Percentiles rank a stretch among this genome's conserved stretches.
phyloP scores from a whole-genome alignment of 352 stramenopile genomes.

The Globisporangium alternatum region DNA sequence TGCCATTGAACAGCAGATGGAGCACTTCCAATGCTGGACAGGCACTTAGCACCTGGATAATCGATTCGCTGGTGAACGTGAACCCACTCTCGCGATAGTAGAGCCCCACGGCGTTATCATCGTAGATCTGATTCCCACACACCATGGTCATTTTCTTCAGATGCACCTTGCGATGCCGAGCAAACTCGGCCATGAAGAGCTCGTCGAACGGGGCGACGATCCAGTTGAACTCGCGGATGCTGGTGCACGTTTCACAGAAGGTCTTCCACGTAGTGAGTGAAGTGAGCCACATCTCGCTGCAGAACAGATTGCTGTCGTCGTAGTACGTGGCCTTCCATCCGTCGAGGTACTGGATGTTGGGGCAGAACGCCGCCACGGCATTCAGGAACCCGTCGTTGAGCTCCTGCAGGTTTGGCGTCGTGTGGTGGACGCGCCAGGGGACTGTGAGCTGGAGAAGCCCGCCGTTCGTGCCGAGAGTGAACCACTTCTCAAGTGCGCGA shows the following conservation, averaged over 20 bases:
- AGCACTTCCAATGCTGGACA: constrained; percentile 19
- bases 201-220: constrained; percentile 11
- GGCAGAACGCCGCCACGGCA: constrained; percentile 18
- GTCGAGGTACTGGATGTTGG: constrained; percentile 23
- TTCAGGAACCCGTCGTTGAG: constrained; percentile 17
- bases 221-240: constrained; percentile 18
- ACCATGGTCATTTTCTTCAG: constrained; percentile 12
- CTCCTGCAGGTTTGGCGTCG: background rate
- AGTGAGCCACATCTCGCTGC: constrained; percentile 18
- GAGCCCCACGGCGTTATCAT: constrained; percentile 13
- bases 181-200: constrained; percentile 1
- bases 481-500: constrained; percentile 17
- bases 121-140: constrained; percentile 11
- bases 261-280: background rate
- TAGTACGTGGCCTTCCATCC: constrained; percentile 20
- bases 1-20: constrained; percentile 11
- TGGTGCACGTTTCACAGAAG: constrained; percentile 5
- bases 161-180: background rate
- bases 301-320: constrained; percentile 17
- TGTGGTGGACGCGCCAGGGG: constrained; percentile 16
- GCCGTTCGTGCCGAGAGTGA: background rate
- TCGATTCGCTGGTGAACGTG: constrained; percentile 3
- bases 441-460: constrained; percentile 26
- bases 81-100: constrained; percentile 2
- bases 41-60: background rate